phyloP scores from a whole-genome alignment of 345 rosid genomes.

The Euphorbia lathyris region DNA sequence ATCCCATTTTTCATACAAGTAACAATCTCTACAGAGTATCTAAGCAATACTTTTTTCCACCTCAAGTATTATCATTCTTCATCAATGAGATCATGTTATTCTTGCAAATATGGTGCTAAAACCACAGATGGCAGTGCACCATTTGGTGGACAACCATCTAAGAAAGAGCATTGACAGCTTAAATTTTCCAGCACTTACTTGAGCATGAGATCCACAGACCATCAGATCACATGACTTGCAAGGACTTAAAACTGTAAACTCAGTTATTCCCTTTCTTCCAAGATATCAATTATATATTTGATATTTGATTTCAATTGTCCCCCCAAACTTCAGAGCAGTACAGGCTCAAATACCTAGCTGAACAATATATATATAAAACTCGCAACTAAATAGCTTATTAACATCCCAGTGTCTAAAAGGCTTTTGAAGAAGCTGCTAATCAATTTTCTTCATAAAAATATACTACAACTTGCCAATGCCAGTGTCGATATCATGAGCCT shows the following conservation, averaged over 20 bases:
- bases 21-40: neutral
- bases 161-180: neutral
- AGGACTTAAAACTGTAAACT: neutral
- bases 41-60: neutral
- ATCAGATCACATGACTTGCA: neutral
- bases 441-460: neutral
- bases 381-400: neutral
- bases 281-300: neutral
- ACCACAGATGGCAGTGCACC: neutral
- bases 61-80: neutral
- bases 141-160: too few relatives aligned
- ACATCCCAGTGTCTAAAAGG: neutral
- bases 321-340: neutral
- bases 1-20: neutral
- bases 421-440: neutral
- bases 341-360: too few relatives aligned
- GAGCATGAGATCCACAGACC: neutral
- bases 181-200: neutral
- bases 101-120: neutral
- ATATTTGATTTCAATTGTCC: neutral
- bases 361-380: too few relatives aligned
- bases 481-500: neutral
- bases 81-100: neutral
- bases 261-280: neutral
- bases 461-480: neutral